These are phyloP conservation scores for Casaregolazyma lundiana DNA, from an alignment of 1,139 yeast genomes.

Conservation along the genomic window DNA sequence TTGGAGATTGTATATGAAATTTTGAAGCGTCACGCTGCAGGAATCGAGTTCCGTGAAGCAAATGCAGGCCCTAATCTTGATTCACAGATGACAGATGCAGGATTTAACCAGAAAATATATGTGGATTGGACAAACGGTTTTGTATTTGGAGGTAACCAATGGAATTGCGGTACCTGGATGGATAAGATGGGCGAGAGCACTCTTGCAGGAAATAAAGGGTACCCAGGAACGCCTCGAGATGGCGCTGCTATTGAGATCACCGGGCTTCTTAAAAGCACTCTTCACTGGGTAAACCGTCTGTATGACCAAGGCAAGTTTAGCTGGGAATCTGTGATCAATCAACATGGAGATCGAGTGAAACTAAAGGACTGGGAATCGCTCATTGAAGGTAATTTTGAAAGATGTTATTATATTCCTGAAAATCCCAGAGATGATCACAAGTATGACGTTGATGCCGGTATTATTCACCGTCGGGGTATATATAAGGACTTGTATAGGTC, in stretches of 20 bases:
- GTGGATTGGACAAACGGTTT: slow-evolving; percentile 92
- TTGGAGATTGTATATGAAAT: slow-evolving; percentile 80
- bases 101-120: slow-evolving; percentile 74
- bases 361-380: slow-evolving; percentile 66
- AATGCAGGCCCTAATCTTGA: slow-evolving; percentile 89
- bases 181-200: slow-evolving; percentile 98
- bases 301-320: slow-evolving; percentile 51
- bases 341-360: slow-evolving; percentile 51
- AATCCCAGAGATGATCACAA: slow-evolving; percentile 54
- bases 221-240: slow-evolving; percentile 96
- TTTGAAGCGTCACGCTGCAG: slow-evolving; percentile 77
- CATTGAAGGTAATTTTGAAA: slow-evolving; percentile 70
- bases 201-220: slow-evolving; percentile 76
- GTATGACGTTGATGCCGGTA: slow-evolving; percentile 55
- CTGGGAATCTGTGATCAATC: slow-evolving; percentile 39
- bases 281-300: slow-evolving; percentile 71
- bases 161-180: slow-evolving; percentile 99
- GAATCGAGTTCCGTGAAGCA: slow-evolving; percentile 87
- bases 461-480: slow-evolving; percentile 87
- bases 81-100: slow-evolving; percentile 87
- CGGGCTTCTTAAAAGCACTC: slow-evolving; percentile 77
- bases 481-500: slow-evolving; percentile 80
- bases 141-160: slow-evolving; percentile 85
- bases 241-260: slow-evolving; percentile 95
- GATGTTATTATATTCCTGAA: slow-evolving; percentile 67